Percentiles rank a stretch among this genome's conserved stretches.
These are phyloP conservation scores for Emmonsiellopsis sp. DNA, from an alignment of 2,329 filamentous ascomycete genomes.

Conservation along the genomic window DNA sequence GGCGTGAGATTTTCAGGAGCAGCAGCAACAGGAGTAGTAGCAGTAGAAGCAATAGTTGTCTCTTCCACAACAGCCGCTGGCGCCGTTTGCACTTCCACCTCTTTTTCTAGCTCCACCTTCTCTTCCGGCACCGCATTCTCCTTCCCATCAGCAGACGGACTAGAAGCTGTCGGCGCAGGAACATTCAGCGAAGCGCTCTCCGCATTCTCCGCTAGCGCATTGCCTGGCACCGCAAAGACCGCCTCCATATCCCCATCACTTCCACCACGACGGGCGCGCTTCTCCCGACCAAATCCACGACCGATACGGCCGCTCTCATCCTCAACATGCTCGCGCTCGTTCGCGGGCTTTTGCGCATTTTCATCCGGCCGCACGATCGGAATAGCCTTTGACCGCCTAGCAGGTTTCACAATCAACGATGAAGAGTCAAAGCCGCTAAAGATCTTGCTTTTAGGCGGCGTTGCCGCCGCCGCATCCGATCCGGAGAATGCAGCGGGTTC, in stretches of 20 bases:
- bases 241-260: slow-evolving; percentile 65
- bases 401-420: slow-evolving; percentile 51
- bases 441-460: slow-evolving; percentile 36
- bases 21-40: slow-evolving; percentile 11
- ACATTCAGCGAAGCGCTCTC: background rate
- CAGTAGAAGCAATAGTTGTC: slow-evolving; percentile 17
- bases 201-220: slow-evolving; percentile 23
- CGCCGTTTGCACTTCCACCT: background rate
- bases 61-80: slow-evolving; percentile 21
- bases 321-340: slow-evolving; percentile 25
- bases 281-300: slow-evolving; percentile 56
- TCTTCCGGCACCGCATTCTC: background rate
- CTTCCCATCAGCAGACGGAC: background rate
- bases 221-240: slow-evolving; percentile 53
- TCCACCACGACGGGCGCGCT: slow-evolving; percentile 59
- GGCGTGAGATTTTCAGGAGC: background rate
- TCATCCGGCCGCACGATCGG: slow-evolving; percentile 64
- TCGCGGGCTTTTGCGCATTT: slow-evolving; percentile 10
- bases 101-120: background rate
- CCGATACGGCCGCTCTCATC: slow-evolving; percentile 53
- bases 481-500: slow-evolving; percentile 8
- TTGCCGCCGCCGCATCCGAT: slow-evolving; percentile 12
- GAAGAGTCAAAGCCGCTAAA: slow-evolving; percentile 58
- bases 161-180: background rate
- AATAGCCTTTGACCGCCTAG: slow-evolving; percentile 70